Evolutionary conservation across 2,329 filamentous ascomycete genomes (phyloP).

Genomic region (Diplocarpon rosae): DNA sequence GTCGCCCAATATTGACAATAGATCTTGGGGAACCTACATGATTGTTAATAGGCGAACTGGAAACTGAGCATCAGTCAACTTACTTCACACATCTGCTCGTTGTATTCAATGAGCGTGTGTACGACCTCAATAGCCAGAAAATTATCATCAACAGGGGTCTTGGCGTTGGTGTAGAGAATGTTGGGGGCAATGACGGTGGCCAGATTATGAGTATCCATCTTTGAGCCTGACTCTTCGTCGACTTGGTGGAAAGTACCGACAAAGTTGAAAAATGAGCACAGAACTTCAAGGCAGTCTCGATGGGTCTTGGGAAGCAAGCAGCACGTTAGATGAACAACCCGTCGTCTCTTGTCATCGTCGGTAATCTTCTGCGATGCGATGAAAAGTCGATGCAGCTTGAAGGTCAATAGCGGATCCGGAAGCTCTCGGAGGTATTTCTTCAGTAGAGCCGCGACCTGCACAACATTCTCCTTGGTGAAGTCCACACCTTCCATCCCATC

Average conservation of each 20-base stretch:
- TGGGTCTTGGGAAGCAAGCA: constrained; percentile 88
- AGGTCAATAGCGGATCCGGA: constrained; percentile 86
- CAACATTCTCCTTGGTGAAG: constrained; percentile 77
- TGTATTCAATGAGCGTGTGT: constrained; percentile 79
- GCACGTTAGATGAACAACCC: constrained; percentile 81
- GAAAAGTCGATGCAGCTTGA: constrained; percentile 88
- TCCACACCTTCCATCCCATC: constrained; percentile 79
- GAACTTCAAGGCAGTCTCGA: constrained; percentile 84
- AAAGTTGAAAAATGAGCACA: constrained; percentile 96
- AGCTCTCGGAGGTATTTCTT: constrained; percentile 94
- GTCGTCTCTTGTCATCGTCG: constrained; percentile 70
- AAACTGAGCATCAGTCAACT: constrained; percentile 26
- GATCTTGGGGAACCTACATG: constrained; percentile 76
- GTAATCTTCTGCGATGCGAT: constrained; percentile 80
- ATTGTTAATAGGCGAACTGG: constrained; percentile 22
- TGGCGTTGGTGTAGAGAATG: constrained; percentile 65
- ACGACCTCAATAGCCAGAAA: constrained; percentile 92
- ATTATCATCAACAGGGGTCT: constrained; percentile 68
- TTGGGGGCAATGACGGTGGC: constrained; percentile 97
- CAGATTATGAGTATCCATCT: constrained; percentile 98
- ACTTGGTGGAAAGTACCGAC: constrained; percentile 94
- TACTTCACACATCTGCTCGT: constrained; percentile 96
- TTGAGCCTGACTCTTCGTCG: constrained; percentile 91
- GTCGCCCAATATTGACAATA: constrained; percentile 78
- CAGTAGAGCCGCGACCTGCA: constrained; percentile 84